A percentile compares a stretch with the other conserved stretches of the same genome.
phyloP scores from a whole-genome alignment of 768 basidiomycete species.

The Lyophyllum semitale region DNA sequence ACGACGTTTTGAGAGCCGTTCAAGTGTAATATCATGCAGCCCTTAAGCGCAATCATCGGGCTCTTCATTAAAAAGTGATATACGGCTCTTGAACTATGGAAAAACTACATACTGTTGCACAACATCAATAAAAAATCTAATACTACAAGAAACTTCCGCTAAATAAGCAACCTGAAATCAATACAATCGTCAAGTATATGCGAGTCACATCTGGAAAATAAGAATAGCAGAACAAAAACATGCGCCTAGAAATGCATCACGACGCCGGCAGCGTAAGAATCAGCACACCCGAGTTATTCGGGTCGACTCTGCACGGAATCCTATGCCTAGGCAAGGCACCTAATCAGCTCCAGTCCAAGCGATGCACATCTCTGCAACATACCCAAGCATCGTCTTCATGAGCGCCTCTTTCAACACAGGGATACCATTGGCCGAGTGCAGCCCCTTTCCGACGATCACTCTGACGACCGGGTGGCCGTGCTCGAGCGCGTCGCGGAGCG shows the following conservation, averaged over 20 bases:
- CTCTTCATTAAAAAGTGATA: too few species aligned
- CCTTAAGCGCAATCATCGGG: too few species aligned
- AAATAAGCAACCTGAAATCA: not conserved
- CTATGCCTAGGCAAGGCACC: slow-evolving; percentile 47
- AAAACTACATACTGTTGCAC: not conserved
- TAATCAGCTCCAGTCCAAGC: not conserved
- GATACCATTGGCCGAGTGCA: slow-evolving; percentile 70
- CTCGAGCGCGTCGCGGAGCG: slow-evolving; percentile 38
- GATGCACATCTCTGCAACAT: slow-evolving; percentile 3
- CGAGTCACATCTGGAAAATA: too few species aligned
- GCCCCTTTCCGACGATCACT: slow-evolving; percentile 73
- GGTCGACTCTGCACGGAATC: slow-evolving; percentile 72
- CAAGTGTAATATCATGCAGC: too few species aligned
- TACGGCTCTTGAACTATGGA: not conserved
- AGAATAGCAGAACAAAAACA: not conserved
- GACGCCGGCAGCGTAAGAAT: slow-evolving; percentile 39
- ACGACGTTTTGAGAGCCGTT: too few species aligned
- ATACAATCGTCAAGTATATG: not conserved
- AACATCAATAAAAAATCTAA: not conserved
- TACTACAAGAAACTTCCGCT: not conserved
- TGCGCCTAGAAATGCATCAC: not conserved
- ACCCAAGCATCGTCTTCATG: slow-evolving; percentile 74
- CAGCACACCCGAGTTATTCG: slow-evolving; percentile 74
- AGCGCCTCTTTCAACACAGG: slow-evolving; percentile 86
- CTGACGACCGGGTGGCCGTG: slow-evolving; percentile 33